A percentile compares a stretch with the other conserved stretches of the same genome.
Evolutionary conservation across 768 basidiomycete species (phyloP).

Genomic region (Astraeus odoratus): DNA sequence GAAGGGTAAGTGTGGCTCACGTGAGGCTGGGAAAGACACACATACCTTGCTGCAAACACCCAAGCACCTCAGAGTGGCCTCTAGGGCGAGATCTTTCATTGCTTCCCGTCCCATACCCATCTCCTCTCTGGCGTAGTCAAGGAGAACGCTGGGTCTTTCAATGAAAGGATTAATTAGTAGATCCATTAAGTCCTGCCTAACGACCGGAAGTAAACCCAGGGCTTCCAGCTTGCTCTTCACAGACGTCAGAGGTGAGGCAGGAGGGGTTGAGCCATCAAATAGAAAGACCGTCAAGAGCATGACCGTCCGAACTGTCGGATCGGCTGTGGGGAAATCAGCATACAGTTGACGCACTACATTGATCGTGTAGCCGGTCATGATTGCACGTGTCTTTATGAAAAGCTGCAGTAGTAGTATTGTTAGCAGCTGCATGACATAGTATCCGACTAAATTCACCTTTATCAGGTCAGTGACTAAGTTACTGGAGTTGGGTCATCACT

Average conservation of each 20-base stretch:
- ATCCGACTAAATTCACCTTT: slow-evolving; percentile 38
- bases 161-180: slow-evolving; percentile 66
- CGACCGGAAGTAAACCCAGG: slow-evolving; percentile 49
- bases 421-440: not conserved
- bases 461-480: slow-evolving; percentile 57
- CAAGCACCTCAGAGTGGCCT: slow-evolving; percentile 54
- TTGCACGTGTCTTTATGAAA: slow-evolving; percentile 63
- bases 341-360: slow-evolving; percentile 56
- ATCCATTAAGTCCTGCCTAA: slow-evolving; percentile 50
- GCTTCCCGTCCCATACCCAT: slow-evolving; percentile 40
- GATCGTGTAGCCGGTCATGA: slow-evolving; percentile 42
- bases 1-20: slow-evolving; percentile 8
- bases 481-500: slow-evolving; percentile 9
- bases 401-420: slow-evolving; percentile 35
- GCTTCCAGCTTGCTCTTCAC: slow-evolving; percentile 48
- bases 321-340: slow-evolving; percentile 56
- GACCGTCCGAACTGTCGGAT: slow-evolving; percentile 58
- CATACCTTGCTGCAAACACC: slow-evolving; percentile 49
- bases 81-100: slow-evolving; percentile 42
- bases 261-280: slow-evolving; percentile 20
- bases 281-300: slow-evolving; percentile 68
- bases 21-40: not conserved
- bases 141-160: slow-evolving; percentile 44
- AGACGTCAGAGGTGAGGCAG: slow-evolving; percentile 20
- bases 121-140: slow-evolving; percentile 41